These are phyloP conservation scores for Mycena alexandri DNA, from an alignment of 768 basidiomycete genomes.

Conservation along the genomic window DNA sequence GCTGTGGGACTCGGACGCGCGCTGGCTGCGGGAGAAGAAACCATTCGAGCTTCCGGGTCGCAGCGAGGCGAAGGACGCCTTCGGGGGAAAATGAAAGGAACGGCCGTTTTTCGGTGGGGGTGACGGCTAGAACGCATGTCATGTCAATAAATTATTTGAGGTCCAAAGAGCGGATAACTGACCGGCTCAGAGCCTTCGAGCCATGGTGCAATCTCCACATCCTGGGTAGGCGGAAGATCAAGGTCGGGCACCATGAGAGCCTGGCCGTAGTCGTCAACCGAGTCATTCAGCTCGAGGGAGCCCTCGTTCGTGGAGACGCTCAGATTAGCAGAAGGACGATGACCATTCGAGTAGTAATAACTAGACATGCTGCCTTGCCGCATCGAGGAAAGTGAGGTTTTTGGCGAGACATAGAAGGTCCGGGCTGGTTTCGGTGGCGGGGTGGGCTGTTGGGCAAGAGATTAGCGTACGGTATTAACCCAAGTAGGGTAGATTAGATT, in stretches of 20 bases:
- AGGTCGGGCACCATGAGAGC: constrained; percentile 38
- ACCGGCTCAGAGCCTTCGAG: constrained; percentile 30
- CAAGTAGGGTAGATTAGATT: constrained; percentile 24
- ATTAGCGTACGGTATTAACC: constrained; percentile 31
- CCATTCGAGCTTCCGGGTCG: constrained; percentile 35
- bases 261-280: constrained; percentile 42
- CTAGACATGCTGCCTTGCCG: constrained; percentile 40
- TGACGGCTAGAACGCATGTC: constrained; percentile 32
- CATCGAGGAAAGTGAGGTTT: constrained; percentile 36
- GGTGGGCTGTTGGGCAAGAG: constrained; percentile 28
- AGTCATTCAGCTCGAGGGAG: constrained; percentile 39
- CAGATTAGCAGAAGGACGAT: constrained; percentile 33
- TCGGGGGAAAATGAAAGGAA: constrained; percentile 43
- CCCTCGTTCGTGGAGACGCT: constrained; percentile 32
- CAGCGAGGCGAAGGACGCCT: constrained; percentile 41
- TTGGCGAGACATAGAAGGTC: constrained; percentile 28
- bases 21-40: constrained; percentile 30
- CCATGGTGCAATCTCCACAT: constrained; percentile 42
- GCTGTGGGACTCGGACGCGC: constrained; percentile 39
- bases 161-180: constrained; percentile 10
- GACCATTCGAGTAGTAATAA: constrained; percentile 29
- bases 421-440: constrained; percentile 32
- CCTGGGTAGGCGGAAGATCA: constrained; percentile 32
- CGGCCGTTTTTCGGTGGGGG: constrained; percentile 43
- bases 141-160: constrained; percentile 5